Evolutionary conservation across 306 rosid species (phyloP), one percentile per base, ranked within the genome.

Genomic region (Chamaecrista fasciculata): DNA sequence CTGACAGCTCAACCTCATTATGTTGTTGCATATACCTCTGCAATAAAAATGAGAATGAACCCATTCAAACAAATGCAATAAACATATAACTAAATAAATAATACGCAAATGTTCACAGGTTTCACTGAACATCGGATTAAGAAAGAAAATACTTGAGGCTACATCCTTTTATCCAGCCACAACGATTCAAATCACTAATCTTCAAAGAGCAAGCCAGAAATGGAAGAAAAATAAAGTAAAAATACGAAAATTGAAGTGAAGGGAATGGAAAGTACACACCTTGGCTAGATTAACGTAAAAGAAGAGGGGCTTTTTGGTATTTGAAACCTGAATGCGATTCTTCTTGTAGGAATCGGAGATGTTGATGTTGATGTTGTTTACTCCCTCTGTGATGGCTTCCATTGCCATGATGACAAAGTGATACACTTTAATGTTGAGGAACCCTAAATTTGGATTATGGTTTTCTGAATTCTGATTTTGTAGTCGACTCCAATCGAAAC

Each of bases 1-100:
- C 96, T 18, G 96, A 89, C 12, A 89, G 90, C 76, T 89, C 96
- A 15, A 89, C 91, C 77, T 89, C 96, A 48, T 89, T 85, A 72
- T 89, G 79, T 67, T 77, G 91, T 74, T 86, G 87, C 92, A 89
- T 86, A 72, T 89, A 89, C 79, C 84, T 89, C 96, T 89, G 82
- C 78, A 43, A 58, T 31, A 44, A 15, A 4, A 19, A 10, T 7
- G 11, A 66, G 20, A 11, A 8, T 23, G 4, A 23, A 43, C 5
- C 76, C 16, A 47, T 67, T 44, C 5, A 43, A n/a, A 28, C 5
- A 67, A 62, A 56, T 18, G 6, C 18, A 51, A n/a, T 10, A 40
- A 39, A n/a, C n/a, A n/a, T n/a, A n/a, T n/a, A n/a, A n/a, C 19
- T 24, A 69, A 57, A 47, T 12, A 33, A 56, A 48, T 28, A 18